These are phyloP conservation scores for Solanum chacoense DNA, from an alignment of 305 asterid species.

Conservation along the genomic window DNA sequence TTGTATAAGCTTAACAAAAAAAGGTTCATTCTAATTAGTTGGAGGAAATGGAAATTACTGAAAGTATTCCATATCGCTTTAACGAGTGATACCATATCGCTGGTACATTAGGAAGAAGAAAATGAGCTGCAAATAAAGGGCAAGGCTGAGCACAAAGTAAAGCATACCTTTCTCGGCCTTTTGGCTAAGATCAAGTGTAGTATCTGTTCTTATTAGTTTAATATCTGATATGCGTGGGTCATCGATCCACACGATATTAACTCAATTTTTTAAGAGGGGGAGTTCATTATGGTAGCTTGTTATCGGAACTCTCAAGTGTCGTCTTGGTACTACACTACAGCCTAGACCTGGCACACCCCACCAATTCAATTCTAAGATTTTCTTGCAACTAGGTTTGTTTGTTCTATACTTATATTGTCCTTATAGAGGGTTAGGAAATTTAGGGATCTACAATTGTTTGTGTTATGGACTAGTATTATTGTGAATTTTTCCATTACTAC, in stretches of 20 bases:
- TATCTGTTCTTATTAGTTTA: not conserved
- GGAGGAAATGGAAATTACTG: not conserved
- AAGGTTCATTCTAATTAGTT: not conserved
- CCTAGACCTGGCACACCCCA: not conserved
- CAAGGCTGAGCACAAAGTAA: not conserved
- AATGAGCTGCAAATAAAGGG: not conserved
- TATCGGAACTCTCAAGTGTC: not conserved
- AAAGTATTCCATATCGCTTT: not conserved
- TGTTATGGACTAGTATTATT: not conserved
- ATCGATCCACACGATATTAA: not conserved
- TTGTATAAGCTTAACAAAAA: not conserved
- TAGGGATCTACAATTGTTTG: not conserved
- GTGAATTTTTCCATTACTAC: not conserved
- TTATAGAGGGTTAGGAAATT: not conserved
- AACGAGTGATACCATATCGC: not conserved
- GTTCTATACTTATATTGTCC: not conserved
- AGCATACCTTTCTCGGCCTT: constrained; percentile 46
- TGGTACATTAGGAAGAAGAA: not conserved
- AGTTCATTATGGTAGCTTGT: not conserved
- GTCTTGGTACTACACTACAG: not conserved
- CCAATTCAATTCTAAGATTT: not conserved
- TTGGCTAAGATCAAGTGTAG: constrained; percentile 15
- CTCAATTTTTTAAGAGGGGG: not conserved
- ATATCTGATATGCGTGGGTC: not conserved
- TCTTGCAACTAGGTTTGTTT: not conserved